Base-by-base conservation (phyloP, 1,284 basidiomycete genomes). In the Anthracocystis panici-leucophaei region DNA sequence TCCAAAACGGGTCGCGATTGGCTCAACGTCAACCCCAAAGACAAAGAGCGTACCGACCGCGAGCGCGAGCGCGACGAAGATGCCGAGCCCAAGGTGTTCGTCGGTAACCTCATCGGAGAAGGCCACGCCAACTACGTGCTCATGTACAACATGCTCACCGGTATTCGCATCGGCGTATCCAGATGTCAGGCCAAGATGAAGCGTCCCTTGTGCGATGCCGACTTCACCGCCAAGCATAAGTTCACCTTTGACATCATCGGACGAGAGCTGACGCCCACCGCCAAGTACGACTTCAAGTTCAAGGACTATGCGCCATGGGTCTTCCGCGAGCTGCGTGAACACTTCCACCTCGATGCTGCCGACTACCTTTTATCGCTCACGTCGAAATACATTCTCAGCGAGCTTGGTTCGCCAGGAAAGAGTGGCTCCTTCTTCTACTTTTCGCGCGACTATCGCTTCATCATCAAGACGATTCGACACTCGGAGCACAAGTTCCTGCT, bases 111-210 rank as follows among this genome's bases (percentile, higher is more conserved):
- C 77, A 97, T 99, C 73, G 93, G 93, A 41, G 95, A 98, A 85
- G 96, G 91, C 78, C 96, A 99, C 86, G 95, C 92, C 86, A 99
- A 99, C 87, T 99, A 98, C 81, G 93, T 98, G 67, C 88, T 99
- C 82, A 98, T 98, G 96, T 99, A 98, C 88, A 98, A 99, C 88
- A 99, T 99, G 96, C 89, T 99, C 80, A 99, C 96, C 4, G 96
- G 96, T 6, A 98, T 99, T 75, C 91, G 96, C 35, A 95, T 95
- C 78, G 95, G 92, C 55, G 93, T 97, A 6, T 98, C 96, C 50
- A 89, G 96, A 75, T 97, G 93, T 87, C 94, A 97, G 85, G 96
- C 95, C 52, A 99, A 98, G 88, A 91, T 94, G 21, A 91, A 92
- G 85, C 89, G 94, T 61, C 89, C 91, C 2, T 87, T 99, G 38